These are phyloP conservation scores for Lunasporangiospora selenospora DNA, from an alignment of 192 early-diverging fungal genomes.

Conservation along the genomic window DNA sequence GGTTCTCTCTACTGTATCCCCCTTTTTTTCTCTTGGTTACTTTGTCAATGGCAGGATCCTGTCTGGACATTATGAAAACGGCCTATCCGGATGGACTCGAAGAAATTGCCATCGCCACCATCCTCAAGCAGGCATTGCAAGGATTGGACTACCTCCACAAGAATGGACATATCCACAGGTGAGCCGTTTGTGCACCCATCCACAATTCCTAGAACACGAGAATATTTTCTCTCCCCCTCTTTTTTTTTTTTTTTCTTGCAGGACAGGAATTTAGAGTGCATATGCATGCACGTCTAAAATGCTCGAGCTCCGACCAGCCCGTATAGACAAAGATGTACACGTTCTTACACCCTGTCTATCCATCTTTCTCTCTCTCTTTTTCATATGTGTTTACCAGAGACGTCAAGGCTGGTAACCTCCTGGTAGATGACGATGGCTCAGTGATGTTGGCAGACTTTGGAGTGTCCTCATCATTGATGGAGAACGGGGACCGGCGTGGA, in stretches of 20 bases:
- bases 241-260: too few species aligned
- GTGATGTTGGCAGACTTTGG: conserved; percentile 75
- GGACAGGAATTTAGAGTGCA: too few species aligned
- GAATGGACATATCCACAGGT: conserved; percentile 69
- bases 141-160: conserved; percentile 71
- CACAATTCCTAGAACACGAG: not conserved
- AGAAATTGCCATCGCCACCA: conserved; percentile 78
- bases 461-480: conserved; percentile 70
- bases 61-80: conserved; percentile 92
- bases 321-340: too few species aligned
- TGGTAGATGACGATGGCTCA: conserved; percentile 71
- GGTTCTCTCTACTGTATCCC: too few species aligned
- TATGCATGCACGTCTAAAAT: too few species aligned
- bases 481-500: conserved; percentile 65
- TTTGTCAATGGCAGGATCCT: conserved; percentile 77
- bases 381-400: conserved; percentile 48
- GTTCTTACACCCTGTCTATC: not conserved
- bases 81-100: conserved; percentile 84
- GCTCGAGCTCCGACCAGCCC: too few species aligned
- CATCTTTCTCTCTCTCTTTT: not conserved
- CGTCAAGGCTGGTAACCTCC: conserved; percentile 74
- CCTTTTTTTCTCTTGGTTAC: too few species aligned
- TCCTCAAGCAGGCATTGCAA: conserved; percentile 78
- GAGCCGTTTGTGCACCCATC: not conserved
- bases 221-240: too few species aligned